Evolutionary conservation across 163 green algal genomes (phyloP).

Genomic region (Scenedesmus sp.): DNA sequence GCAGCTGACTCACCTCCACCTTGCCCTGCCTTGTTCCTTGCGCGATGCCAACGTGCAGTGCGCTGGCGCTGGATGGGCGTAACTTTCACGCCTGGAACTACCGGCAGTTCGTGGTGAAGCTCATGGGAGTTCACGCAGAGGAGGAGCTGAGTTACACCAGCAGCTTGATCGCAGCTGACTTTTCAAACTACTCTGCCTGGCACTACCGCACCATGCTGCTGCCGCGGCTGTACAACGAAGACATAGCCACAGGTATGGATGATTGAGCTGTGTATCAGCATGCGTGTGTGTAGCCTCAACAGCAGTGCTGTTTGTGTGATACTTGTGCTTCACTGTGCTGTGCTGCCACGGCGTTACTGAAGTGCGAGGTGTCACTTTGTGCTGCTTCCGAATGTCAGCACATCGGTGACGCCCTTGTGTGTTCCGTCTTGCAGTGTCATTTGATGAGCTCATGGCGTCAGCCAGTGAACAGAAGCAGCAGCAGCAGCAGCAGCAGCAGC

Average conservation of each 20-base stretch:
- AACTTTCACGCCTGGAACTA: slow-evolving; percentile 99
- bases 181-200: slow-evolving; percentile 98
- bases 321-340: not conserved
- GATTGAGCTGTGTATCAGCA: not conserved
- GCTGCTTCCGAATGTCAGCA: not conserved
- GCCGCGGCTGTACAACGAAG: slow-evolving; percentile 61
- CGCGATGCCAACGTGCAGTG: slow-evolving; percentile 51
- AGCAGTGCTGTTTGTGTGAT: not conserved
- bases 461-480: not conserved
- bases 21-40: not conserved
- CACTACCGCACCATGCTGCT: slow-evolving; percentile 91
- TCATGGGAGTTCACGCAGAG: slow-evolving; percentile 57
- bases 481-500: slow-evolving; percentile 17
- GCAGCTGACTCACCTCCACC: not conserved
- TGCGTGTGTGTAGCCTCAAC: not conserved
- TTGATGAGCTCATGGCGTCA: slow-evolving; percentile 48
- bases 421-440: slow-evolving; percentile 30
- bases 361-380: not conserved
- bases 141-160: slow-evolving; percentile 83
- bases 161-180: slow-evolving; percentile 92
- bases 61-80: slow-evolving; percentile 88
- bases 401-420: not conserved
- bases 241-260: slow-evolving; percentile 32
- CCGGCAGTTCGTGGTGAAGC: slow-evolving; percentile 78
- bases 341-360: not conserved